Conservation (phyloP, 2,329 filamentous ascomycete species). For the Pseudogymnoascus sp. region DNA sequence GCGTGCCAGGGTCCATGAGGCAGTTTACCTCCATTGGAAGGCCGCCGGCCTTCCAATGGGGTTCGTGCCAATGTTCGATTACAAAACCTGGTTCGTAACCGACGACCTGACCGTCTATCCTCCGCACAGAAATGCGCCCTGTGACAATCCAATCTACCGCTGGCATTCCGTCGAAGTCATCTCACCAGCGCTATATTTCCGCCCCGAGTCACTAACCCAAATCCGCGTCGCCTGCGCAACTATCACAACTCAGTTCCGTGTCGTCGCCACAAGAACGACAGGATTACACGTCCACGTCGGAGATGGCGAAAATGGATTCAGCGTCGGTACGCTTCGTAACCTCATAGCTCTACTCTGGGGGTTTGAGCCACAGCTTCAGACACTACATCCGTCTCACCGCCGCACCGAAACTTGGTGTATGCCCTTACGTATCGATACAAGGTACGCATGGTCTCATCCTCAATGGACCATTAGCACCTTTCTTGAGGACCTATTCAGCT, state of each 20-base stretch:
- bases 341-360: conserved; percentile 22
- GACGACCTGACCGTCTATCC: neutral
- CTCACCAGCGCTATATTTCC: conserved; percentile 17
- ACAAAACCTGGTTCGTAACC: conserved; percentile 3
- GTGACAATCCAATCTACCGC: neutral
- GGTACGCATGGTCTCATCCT: neutral
- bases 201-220: conserved; percentile 9
- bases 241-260: conserved; percentile 16
- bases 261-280: conserved; percentile 20
- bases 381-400: conserved; percentile 20
- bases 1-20: neutral
- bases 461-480: neutral
- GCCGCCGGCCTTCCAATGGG: neutral
- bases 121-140: neutral
- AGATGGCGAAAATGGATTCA: conserved; percentile 21
- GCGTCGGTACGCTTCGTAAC: conserved; percentile 23
- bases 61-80: too few species aligned
- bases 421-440: neutral
- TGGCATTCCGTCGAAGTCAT: conserved; percentile 18
- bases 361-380: conserved; percentile 25
- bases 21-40: neutral
- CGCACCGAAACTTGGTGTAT: neutral
- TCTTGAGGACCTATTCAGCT: neutral
- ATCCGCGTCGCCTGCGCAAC: conserved; percentile 11
- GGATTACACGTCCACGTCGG: conserved; percentile 30